Evolutionary conservation across 345 rosid genomes (phyloP), one percentile per base, ranked within the genome.

Genomic region (Salix dunnii): DNA sequence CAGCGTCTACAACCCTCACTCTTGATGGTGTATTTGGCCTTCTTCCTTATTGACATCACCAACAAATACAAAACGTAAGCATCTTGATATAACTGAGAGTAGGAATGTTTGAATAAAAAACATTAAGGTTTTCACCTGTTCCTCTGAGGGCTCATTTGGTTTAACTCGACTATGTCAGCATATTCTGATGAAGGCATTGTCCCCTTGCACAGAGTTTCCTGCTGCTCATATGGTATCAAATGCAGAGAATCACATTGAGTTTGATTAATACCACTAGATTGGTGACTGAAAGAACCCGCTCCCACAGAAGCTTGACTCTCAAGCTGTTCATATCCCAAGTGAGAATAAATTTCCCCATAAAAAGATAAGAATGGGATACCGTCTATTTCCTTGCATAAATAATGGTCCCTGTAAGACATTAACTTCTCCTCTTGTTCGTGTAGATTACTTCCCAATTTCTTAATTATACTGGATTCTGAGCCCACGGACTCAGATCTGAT

Each of bases 1-100:
- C 90, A 89, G 31, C 78, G 78, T 72, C 76, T 84, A 80, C 82
- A 78, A 46, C 70, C 74, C 9, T 72, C 84, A 30, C 68, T 55
- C 55, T 80, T 80, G 9, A 23, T 40, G 68, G 62, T 8, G 48
- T 11, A 4, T 62, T 76, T 68, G 48, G 70, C 81, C 77, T 64
- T 75, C 62, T 79, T 81, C 78, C 87, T 84, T 20, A 30, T 71
- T 58, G 12, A 36, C 48, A 68, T 5, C 51, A 31, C 33, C 55
- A 71, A 74, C 38, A 16, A 67, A 48, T 74, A 49, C 36, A 35
- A 43, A 46, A 21, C 46, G 63, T 36, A 42, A 70, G 67, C 43
- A 30, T 16, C 20, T 60, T 25, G 40, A 78, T 42, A 43, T 31
- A 64, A 49, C 18, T 36, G 1, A 73, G 21, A 4, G 1, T 35